These are phyloP conservation scores for Skeletonema menzelii DNA, from an alignment of 108 stramenopile genomes.

Conservation along the genomic window DNA sequence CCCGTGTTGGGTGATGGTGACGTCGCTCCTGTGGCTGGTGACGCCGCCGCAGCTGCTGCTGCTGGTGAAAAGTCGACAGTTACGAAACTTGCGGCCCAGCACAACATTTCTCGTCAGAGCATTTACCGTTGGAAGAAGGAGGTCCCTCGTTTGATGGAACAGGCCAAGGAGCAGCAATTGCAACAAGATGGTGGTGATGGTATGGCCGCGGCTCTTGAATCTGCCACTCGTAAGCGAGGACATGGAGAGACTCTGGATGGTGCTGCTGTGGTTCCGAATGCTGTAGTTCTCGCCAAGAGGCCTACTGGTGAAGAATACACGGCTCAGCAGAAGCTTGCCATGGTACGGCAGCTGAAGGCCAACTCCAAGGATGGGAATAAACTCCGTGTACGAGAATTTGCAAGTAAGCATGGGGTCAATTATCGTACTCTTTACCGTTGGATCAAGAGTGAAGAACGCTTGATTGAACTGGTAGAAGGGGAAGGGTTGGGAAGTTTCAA, in stretches of 20 bases:
- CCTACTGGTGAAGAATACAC: not conserved
- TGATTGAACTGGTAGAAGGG: slow-evolving; percentile 16
- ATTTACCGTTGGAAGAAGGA: slow-evolving; percentile 43
- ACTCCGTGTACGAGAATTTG: not conserved
- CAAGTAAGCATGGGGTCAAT: not conserved
- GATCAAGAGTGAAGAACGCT: slow-evolving; percentile 11
- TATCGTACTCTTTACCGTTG: not conserved
- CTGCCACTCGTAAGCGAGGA: not conserved
- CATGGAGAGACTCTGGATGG: not conserved
- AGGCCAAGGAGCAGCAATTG: not conserved
- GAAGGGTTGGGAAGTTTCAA: slow-evolving; percentile 22
- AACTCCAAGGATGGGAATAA: slow-evolving; percentile 1
- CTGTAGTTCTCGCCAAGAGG: not conserved
- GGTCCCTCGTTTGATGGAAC: not conserved
- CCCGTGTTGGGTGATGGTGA: not conserved
- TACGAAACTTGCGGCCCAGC: not conserved
- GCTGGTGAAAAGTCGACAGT: not conserved
- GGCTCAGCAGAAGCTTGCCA: not conserved
- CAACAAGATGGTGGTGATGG: not conserved
- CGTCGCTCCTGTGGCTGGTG: not conserved
- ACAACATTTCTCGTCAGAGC: slow-evolving; percentile 4
- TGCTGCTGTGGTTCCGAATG: not conserved
- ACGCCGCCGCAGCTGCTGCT: not conserved
- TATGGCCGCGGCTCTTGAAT: not conserved
- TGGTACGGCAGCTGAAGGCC: not conserved